These are phyloP conservation scores for Globisporangium spiculum DNA, from an alignment of 352 stramenopile genomes.

Conservation along the genomic window DNA sequence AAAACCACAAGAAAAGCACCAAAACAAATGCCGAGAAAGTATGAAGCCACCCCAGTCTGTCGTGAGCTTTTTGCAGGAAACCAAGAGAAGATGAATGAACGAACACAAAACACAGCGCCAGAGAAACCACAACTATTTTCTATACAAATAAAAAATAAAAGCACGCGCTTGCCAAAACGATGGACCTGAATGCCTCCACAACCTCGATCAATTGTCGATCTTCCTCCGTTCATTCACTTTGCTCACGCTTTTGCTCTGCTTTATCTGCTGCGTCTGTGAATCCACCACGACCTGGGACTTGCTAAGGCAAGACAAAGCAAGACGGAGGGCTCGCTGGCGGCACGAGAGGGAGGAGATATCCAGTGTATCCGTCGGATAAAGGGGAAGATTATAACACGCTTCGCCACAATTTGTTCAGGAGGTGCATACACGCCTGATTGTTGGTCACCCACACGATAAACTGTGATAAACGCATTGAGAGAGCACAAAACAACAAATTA, in stretches of 20 bases:
- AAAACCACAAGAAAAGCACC: neutral
- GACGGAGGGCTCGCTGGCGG: neutral
- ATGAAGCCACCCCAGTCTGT: neutral
- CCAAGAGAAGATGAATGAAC: neutral
- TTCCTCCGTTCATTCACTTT: conserved; percentile 1
- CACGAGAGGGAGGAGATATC: neutral
- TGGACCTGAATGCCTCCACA: neutral
- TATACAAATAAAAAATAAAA: conserved; percentile 22
- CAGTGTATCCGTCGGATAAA: conserved; percentile 9
- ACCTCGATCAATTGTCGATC: neutral
- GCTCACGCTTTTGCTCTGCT: neutral
- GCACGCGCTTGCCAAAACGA: neutral
- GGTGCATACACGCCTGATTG: conserved; percentile 94
- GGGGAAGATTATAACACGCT: conserved; percentile 72
- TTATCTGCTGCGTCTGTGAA: neutral
- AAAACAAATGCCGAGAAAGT: conserved; percentile 19
- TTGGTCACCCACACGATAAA: conserved; percentile 97
- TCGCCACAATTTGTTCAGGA: conserved; percentile 96
- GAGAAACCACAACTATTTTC: conserved; percentile 16
- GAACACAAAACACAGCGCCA: conserved; percentile 10
- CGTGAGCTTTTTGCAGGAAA: neutral
- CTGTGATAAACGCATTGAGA: conserved; percentile 25
- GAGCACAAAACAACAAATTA: conserved; percentile 8
- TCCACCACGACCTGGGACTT: neutral
- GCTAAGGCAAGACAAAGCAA: neutral